Evolutionary conservation across 352 stramenopile genomes (phyloP).

Genomic region (Globisporangium recalcitrans): DNA sequence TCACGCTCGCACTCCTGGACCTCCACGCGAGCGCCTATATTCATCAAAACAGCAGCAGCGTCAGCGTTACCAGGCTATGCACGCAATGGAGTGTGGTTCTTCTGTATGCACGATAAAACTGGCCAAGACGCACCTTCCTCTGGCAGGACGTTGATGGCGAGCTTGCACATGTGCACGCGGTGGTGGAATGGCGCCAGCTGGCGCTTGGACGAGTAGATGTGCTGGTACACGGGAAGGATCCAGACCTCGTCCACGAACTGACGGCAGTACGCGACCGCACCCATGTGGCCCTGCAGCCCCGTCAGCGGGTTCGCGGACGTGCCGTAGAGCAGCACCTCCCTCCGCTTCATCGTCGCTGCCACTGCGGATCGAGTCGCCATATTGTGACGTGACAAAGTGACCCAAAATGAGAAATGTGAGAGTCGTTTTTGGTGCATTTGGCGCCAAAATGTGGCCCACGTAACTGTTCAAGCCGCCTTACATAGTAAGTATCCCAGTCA

Average conservation of each 20-base stretch:
- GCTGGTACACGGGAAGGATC: conserved; percentile 86
- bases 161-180: conserved; percentile 64
- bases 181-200: conserved; percentile 69
- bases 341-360: conserved; percentile 7
- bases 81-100: background rate
- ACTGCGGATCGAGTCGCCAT: background rate
- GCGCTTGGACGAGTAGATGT: conserved; percentile 83
- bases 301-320: conserved; percentile 83
- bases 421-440: background rate
- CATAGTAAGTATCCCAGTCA: background rate
- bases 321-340: conserved; percentile 76
- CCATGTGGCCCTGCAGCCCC: conserved; percentile 69
- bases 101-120: too few species aligned
- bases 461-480: background rate
- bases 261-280: conserved; percentile 59
- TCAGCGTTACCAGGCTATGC: background rate
- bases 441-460: conserved; percentile 2
- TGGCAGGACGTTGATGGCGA: conserved; percentile 42
- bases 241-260: conserved; percentile 80
- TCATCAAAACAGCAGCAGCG: background rate
- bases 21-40: conserved; percentile 29
- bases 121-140: conserved; percentile 4
- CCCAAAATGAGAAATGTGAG: background rate
- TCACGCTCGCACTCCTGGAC: conserved; percentile 65
- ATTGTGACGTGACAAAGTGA: background rate